A percentile compares a stretch with the other conserved stretches of the same genome.
These are phyloP conservation scores for Volvox reticuliferus DNA, from an alignment of 139 green algal species.

Conservation along the genomic window DNA sequence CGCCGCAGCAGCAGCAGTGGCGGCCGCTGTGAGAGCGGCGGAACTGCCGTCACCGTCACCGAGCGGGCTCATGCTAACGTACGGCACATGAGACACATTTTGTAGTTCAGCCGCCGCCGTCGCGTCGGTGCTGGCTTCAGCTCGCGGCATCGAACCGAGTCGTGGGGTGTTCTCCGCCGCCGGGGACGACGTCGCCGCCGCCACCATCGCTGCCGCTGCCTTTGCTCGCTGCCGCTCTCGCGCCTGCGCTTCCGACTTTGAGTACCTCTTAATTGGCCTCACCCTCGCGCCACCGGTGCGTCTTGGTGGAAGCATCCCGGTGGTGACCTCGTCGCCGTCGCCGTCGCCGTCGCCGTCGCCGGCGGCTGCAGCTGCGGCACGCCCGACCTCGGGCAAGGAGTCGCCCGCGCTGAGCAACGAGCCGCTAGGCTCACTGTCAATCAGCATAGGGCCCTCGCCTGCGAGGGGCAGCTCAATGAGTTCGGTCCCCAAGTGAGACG, in stretches of 20 bases:
- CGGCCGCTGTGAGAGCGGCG: not conserved
- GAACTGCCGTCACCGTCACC: too few relatives aligned
- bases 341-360: not conserved
- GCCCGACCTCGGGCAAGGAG: not conserved
- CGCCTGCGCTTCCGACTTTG: constrained; percentile 2
- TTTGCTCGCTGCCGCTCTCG: not conserved
- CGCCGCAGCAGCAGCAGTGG: not conserved
- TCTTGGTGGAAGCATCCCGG: not conserved
- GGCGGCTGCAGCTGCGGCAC: not conserved
- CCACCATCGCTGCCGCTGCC: not conserved
- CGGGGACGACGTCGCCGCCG: not conserved
- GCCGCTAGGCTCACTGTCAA: constrained; percentile 2
- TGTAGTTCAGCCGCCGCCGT: not conserved
- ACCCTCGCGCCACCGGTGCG: not conserved
- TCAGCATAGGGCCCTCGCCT: not conserved
- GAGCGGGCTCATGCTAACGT: too few relatives aligned
- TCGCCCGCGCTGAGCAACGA: not conserved
- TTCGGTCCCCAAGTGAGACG: constrained; percentile 2
- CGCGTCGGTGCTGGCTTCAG: not conserved
- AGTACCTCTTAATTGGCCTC: constrained; percentile 34
- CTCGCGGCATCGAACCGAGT: not conserved
- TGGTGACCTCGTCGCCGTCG: not conserved
- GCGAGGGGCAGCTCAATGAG: not conserved
- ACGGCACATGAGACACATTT: too few relatives aligned
- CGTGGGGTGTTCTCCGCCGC: not conserved